Base-by-base conservation (phyloP, 2,329 filamentous ascomycete genomes). In the Colletotrichum godetiae region DNA sequence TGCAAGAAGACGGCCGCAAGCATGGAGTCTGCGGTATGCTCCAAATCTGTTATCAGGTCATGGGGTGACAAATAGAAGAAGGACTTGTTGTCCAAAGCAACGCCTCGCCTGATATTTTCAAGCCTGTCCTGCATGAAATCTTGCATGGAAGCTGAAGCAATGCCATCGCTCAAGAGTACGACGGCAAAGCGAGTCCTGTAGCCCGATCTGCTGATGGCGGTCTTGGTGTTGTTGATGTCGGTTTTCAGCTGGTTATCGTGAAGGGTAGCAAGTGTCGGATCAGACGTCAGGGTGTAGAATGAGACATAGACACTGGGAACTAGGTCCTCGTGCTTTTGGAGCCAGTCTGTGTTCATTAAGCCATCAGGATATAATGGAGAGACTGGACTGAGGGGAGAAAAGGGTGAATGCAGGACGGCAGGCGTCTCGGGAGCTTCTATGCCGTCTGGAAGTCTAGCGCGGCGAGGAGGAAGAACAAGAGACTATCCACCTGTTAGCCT, bases 311-410 rank as follows among this genome's bases (percentile, higher is more conserved):
- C 89, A 74, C 94, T 93, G 1, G 96, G 96, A 27, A 98, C 88
- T 22, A 95, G 86, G 64, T 93, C 87, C 79, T 98, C 95, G 81
- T 98, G 96, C 81, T 98, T 99, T 73, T 90, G 90, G 67, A 97
- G 87, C 96, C 96, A 99, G 74, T 90, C 84, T 24, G 92, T 88
- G 73, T 95, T 91, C 80, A 98, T 91, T 72, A 98, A 86, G 5
- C 96, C 97, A 83, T 98, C 97, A 8, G 96, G 95, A 80, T 97
- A 98, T 3, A 97, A 88, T 2, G 91, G 87, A 8, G 96, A 98
- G 8, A 89, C 89, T 4, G 95, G 95, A 52, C 94, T 97, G 35
- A 98, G 87, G 0, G 96, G 97, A 2, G 97, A 98, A 76, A 98
- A 91, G 1, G 95, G 94, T 13, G 97, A 98, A 82, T 98, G 96